Evolutionary conservation across 1,284 basidiomycete genomes (phyloP).

Genomic region (Sporisorium graminicola): DNA sequence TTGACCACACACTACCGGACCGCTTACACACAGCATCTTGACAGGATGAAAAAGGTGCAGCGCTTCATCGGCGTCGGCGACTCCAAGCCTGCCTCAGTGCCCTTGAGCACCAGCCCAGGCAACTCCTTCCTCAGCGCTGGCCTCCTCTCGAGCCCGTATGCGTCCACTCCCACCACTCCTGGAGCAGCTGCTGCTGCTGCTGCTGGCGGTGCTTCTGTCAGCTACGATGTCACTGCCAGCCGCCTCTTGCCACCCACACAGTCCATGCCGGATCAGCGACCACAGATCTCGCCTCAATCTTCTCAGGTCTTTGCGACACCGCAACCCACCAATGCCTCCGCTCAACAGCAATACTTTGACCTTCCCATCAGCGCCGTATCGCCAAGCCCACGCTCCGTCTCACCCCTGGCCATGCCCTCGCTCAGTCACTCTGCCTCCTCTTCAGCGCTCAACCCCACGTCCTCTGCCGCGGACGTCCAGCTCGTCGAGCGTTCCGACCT

Average conservation of each 20-base stretch:
- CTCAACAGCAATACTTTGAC: conserved; percentile 49
- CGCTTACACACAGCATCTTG: background rate
- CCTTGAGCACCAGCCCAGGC: conserved; percentile 33
- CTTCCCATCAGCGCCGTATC: conserved; percentile 19
- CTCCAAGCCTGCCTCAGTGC: conserved; percentile 44
- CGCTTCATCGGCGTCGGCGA: conserved; percentile 50
- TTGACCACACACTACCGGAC: too few species aligned
- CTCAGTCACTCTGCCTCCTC: conserved; percentile 11
- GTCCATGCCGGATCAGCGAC: conserved; percentile 9
- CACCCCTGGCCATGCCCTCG: conserved; percentile 12
- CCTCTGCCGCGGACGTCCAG: conserved; percentile 1
- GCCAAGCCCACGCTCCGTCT: conserved; percentile 15
- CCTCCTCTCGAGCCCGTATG: conserved; percentile 3
- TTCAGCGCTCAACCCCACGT: conserved; percentile 3
- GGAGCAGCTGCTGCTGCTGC: background rate
- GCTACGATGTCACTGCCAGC: conserved; percentile 11
- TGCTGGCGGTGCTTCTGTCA: background rate
- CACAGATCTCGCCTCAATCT: conserved; percentile 32
- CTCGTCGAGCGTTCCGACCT: conserved; percentile 62
- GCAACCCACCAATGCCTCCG: conserved; percentile 29
- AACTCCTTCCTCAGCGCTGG: conserved; percentile 14
- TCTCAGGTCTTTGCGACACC: conserved; percentile 32
- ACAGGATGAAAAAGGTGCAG: conserved; percentile 42
- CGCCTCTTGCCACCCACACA: conserved; percentile 25
- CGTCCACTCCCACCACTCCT: conserved; percentile 1